Conservation (phyloP, 352 stramenopile species). For the Globisporangium polare region DNA sequence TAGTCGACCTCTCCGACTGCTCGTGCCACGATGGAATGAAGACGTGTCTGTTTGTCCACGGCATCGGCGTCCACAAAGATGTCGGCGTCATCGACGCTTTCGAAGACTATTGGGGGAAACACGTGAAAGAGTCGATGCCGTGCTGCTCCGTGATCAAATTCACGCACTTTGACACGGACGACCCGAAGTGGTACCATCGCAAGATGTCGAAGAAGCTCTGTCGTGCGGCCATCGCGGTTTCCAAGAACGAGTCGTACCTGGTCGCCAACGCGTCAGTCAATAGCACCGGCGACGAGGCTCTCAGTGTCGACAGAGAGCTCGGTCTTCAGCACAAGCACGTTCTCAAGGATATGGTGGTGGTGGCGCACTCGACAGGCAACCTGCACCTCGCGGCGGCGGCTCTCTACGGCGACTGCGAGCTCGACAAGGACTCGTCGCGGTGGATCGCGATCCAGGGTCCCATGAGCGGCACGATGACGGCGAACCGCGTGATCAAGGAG, state of each 20-base stretch:
- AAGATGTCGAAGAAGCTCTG: constrained; percentile 26
- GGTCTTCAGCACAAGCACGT: not conserved
- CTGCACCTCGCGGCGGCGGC: constrained; percentile 24
- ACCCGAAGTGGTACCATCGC: constrained; percentile 23
- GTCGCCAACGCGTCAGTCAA: not conserved
- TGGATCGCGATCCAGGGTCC: constrained; percentile 25
- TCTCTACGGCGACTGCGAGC: constrained; percentile 21
- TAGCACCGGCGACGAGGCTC: not conserved
- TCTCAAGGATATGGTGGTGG: constrained; percentile 23
- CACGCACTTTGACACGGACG: constrained; percentile 30
- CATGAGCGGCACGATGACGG: constrained; percentile 17
- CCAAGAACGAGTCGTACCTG: constrained; percentile 4
- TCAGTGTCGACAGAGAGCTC: not conserved
- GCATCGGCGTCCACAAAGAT: constrained; percentile 28
- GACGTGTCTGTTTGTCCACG: constrained; percentile 42
- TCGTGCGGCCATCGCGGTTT: constrained; percentile 21
- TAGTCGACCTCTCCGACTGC: not conserved
- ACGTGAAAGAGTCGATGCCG: constrained; percentile 18
- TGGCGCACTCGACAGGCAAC: constrained; percentile 45
- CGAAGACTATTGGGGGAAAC: constrained; percentile 25
- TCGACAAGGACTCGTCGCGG: constrained; percentile 14
- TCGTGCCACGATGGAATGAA: constrained; percentile 14
- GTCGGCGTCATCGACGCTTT: constrained; percentile 23
- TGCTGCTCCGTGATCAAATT: constrained; percentile 38
- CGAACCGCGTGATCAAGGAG: constrained; percentile 10